Percentiles rank a stretch among this genome's conserved stretches.
Evolutionary conservation across 192 early-diverging fungal species (phyloP).

Genomic region (Coemansia sp.): DNA sequence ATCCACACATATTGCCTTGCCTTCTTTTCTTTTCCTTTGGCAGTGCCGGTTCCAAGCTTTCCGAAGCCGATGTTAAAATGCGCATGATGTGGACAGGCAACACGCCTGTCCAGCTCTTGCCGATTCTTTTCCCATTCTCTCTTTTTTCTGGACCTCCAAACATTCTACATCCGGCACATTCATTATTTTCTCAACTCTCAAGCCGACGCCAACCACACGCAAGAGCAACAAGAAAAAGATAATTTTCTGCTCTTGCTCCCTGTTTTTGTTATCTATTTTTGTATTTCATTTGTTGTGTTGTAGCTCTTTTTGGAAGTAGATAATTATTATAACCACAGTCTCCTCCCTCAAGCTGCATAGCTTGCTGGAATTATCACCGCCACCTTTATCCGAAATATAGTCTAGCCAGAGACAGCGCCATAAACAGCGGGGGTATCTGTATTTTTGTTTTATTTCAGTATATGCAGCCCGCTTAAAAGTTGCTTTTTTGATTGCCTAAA

Average conservation of each 20-base stretch:
- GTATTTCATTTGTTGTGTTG: slow-evolving; percentile 2
- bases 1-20: background rate
- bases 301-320: background rate
- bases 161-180: background rate
- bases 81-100: background rate
- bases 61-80: slow-evolving; percentile 4
- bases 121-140: background rate
- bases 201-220: background rate
- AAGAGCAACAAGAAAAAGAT: background rate
- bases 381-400: slow-evolving; percentile 2
- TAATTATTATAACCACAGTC: slow-evolving; percentile 1
- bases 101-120: background rate
- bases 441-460: background rate
- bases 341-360: background rate
- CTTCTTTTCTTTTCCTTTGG: background rate
- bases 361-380: background rate
- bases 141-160: slow-evolving; percentile 5
- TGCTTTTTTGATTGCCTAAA: background rate
- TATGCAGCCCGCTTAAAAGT: background rate
- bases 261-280: background rate
- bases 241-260: background rate
- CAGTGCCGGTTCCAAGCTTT: slow-evolving; percentile 5
- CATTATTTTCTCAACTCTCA: slow-evolving; percentile 1
- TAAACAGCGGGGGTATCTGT: background rate
- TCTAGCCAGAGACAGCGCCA: slow-evolving; percentile 2